Evolutionary conservation across 371 early-diverging fungal species (phyloP), one percentile per base, ranked within the genome.

Genomic region (Syncephalis plumigaleata): DNA sequence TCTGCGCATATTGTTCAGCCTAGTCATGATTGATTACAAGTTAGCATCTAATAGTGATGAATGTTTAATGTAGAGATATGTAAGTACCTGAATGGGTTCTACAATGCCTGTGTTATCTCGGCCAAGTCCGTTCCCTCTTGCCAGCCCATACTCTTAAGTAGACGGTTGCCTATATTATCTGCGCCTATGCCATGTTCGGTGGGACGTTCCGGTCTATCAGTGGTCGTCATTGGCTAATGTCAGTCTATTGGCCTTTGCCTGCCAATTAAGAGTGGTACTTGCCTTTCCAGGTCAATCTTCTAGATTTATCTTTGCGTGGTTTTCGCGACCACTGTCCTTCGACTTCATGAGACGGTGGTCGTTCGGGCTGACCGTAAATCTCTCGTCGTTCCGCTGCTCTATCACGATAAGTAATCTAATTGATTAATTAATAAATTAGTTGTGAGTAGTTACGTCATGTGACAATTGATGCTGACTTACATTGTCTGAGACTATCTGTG

Each of bases 141-240:
- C 87, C 87, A 86, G 8, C 87, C 87, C 75, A 79, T 71, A 13
- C 71, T 74, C 39, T 66, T 58, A 24, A 79, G 47, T n/a, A 81
- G 43, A 24, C 61, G 57, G 46, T 65, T 75, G 1, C 82, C 82
- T 27, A 68, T 53, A 53, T 81, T 81, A 20, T 57, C 48, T 5
- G 60, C 62, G 22, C 59, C 59, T 49, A 62, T 59, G 1, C 60
- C 60, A 17, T 59, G 57, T 36, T 55, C 56, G 2, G 62, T 62
- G 27, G 61, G 62, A 23, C 59, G 62, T 7, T 62, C 62, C 3
- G 57, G 53, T 17, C 24, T 43, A 40, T 22, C 4, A 4, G 8
- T n/a, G 15, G 8, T 4, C 25, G 44, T 21, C 4, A 9, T 8
- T 43, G 15, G 44, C 13, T 43, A n/a, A n/a, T n/a, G 13, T 18